A percentile compares a stretch with the other conserved stretches of the same genome.
Conservation (phyloP, 192 early-diverging fungal species). For the Linnemannia exigua region DNA sequence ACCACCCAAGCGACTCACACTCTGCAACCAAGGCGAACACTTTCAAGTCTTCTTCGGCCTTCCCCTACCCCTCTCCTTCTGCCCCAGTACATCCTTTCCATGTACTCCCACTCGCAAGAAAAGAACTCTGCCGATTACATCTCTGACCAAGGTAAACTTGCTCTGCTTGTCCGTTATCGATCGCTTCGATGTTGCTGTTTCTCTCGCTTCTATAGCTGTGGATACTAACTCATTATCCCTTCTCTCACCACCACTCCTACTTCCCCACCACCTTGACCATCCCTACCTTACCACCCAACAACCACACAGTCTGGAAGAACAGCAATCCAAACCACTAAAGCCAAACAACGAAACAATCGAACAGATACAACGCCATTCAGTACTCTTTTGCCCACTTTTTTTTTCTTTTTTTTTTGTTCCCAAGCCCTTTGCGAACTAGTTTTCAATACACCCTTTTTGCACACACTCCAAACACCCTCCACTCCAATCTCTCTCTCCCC, state of each 20-base stretch:
- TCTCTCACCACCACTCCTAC: conserved; percentile 5
- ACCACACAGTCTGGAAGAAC: conserved; percentile 53
- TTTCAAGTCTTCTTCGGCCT: background rate
- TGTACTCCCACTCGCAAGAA: conserved; percentile 90
- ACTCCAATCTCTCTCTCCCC: background rate
- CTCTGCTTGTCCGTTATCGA: background rate
- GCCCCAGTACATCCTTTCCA: conserved; percentile 56
- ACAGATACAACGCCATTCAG: conserved; percentile 13
- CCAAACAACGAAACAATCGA: conserved; percentile 53
- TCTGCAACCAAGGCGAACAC: conserved; percentile 17
- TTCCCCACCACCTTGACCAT: background rate
- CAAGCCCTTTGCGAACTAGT: conserved; percentile 25
- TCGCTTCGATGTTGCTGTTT: too few relatives aligned
- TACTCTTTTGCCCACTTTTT: conserved; percentile 6
- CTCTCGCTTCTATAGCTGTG: background rate
- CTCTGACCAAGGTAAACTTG: conserved; percentile 86
- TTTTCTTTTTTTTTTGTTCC: conserved; percentile 29
- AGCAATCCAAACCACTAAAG: conserved; percentile 45
- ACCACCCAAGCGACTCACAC: background rate
- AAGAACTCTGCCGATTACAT: conserved; percentile 92
- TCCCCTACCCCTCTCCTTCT: conserved; percentile 23
- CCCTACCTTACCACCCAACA: too few relatives aligned
- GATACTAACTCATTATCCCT: conserved; percentile 27
- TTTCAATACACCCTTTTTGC: conserved; percentile 9
- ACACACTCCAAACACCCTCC: conserved; percentile 6